Evolutionary conservation across 2,329 filamentous ascomycete species (phyloP), one percentile per base, ranked within the genome.

Genomic region (Diaporthe longicolla): DNA sequence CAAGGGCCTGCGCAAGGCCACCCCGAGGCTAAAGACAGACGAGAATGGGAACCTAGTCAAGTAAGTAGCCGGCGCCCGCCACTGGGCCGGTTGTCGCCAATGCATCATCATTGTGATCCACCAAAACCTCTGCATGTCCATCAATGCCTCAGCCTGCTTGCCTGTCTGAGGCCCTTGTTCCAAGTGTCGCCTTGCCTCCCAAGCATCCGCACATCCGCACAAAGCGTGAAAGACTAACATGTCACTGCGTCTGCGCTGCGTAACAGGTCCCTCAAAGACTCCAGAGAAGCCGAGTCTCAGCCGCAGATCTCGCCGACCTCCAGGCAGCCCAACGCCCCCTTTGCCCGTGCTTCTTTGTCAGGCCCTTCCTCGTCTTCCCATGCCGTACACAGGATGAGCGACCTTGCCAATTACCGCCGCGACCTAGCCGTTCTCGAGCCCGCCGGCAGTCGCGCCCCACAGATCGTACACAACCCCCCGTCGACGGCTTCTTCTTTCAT

Each of bases 391-490:
- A 86, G 88, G 77, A 82, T 88, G 80, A 89, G 87, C 84, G 91
- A 93, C 80, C 88, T 94, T 78, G 86, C 87, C 80, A 92, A 93
- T 81, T 93, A 94, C 81, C 91, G 92, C 79, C 93, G 92, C 84
- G 92, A 94, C 79, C 88, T 94, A 73, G 88, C 91, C 78, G 89
- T 92, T 74, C 86, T 94, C 79, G 92, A 94, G 76, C 88, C 89
- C 45, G 87, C 88, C 74, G 89, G 90, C 76, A 85, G 83, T 76
- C 85, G 87, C 76, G 82, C 89, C 73, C 91, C 90, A 70, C 74
- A 91, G 76, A 75, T 75, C 61, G 72, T 74, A 66, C 88, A 89
- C 73, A 88, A 88, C 73, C 87, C 89, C 40, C 89, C 90, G 21
- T 87, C 90, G n/a, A 87, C 85, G 73, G 73, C 73, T 50, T 84